Conservation (phyloP, 2,329 filamentous ascomycete species). For the Botryosphaeria dothidea region DNA sequence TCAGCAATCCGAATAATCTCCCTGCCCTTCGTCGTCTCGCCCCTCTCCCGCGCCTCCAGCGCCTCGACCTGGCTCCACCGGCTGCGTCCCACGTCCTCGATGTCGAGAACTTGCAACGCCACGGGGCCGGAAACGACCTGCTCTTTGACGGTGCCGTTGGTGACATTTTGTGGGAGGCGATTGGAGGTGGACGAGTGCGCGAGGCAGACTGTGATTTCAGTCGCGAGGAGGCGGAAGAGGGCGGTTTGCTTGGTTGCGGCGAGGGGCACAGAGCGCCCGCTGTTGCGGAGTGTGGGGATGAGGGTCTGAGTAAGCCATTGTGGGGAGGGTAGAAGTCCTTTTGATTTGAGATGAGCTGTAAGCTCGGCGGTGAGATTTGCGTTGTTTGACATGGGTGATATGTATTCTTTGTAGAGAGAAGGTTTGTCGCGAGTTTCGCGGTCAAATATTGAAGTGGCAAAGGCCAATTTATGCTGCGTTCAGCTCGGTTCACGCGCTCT, state of each 20-base stretch:
- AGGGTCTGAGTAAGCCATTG: conserved; percentile 65
- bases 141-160: conserved; percentile 56
- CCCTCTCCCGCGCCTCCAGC: conserved; percentile 71
- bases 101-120: conserved; percentile 78
- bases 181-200: conserved; percentile 34
- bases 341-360: conserved; percentile 56
- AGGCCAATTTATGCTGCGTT: neutral
- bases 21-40: conserved; percentile 72
- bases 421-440: neutral
- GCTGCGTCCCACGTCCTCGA: conserved; percentile 78
- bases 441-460: neutral
- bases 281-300: conserved; percentile 48
- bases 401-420: neutral
- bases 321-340: conserved; percentile 55
- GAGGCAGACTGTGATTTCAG: conserved; percentile 70
- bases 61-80: conserved; percentile 87
- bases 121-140: conserved; percentile 61
- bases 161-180: conserved; percentile 60
- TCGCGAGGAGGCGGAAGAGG: conserved; percentile 74
- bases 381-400: neutral
- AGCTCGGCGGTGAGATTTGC: conserved; percentile 36
- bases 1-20: conserved; percentile 75
- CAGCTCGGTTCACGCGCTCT: neutral
- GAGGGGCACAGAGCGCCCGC: conserved; percentile 58
- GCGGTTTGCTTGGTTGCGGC: conserved; percentile 76